Conservation (phyloP, 148 eudicot species). For the Nepenthes mirabilis region DNA sequence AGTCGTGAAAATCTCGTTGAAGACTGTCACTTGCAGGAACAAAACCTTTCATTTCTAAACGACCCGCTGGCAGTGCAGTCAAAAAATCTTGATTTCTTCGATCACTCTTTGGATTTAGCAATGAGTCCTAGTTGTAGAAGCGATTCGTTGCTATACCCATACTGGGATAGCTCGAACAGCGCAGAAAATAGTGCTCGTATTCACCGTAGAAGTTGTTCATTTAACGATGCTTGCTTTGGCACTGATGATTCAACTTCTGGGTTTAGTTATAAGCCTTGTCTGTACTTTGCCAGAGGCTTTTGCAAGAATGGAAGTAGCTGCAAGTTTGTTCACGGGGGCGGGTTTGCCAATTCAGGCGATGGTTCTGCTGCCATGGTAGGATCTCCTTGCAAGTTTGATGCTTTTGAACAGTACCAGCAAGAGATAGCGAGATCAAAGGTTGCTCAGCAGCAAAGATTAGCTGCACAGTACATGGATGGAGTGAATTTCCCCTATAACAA, state of each 20-base stretch:
- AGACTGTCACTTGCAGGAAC: too few species aligned
- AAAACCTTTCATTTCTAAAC: too few species aligned
- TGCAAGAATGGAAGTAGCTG: constrained; percentile 64
- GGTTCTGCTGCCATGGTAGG: constrained; percentile 14
- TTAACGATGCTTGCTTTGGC: constrained; percentile 41
- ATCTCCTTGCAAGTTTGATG: constrained; percentile 37
- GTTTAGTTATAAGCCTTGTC: constrained; percentile 58
- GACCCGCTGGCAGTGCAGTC: constrained; percentile 14
- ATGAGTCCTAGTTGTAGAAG: constrained; percentile 4
- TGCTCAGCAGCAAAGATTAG: constrained; percentile 53
- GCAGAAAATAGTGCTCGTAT: constrained; percentile 8
- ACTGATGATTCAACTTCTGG: constrained; percentile 36
- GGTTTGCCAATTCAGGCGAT: constrained; percentile 7
- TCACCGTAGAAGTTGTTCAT: constrained; percentile 55
- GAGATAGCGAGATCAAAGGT: constrained; percentile 50
- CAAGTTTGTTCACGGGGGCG: constrained; percentile 51
- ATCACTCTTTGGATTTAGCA: constrained; percentile 20
- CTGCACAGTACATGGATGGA: constrained; percentile 43
- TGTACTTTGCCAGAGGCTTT: constrained; percentile 53
- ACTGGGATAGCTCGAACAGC: not conserved
- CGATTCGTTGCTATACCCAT: too few species aligned
- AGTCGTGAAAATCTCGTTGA: constrained; percentile 1
- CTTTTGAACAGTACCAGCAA: constrained; percentile 31
- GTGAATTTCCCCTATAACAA: constrained; percentile 34
- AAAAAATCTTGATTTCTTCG: constrained; percentile 22